Percentiles rank a stretch among this genome's conserved stretches.
Conservation (phyloP, 768 basidiomycete genomes). For the Psilocybe cubensis region DNA sequence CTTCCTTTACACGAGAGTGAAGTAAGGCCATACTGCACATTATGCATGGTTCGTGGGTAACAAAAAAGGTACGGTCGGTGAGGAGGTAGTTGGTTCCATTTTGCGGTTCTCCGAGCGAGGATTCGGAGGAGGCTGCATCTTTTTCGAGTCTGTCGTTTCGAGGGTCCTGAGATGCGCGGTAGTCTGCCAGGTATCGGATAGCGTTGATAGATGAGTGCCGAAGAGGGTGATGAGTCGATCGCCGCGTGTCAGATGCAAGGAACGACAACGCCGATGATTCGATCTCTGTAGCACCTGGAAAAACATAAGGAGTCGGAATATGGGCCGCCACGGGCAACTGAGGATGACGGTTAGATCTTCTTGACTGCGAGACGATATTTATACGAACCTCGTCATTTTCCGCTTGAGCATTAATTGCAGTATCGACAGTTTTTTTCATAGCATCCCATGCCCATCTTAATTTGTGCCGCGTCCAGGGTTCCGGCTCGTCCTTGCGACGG, state of each 20-base stretch:
- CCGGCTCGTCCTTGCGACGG: constrained; percentile 64
- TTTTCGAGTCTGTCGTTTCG: neutral
- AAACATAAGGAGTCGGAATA: constrained; percentile 58
- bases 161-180: constrained; percentile 36
- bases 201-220: constrained; percentile 85
- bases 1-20: constrained; percentile 91
- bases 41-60: constrained; percentile 95
- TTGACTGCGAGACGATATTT: neutral
- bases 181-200: constrained; percentile 67
- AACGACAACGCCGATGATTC: constrained; percentile 34
- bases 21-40: constrained; percentile 98
- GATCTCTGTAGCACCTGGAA: constrained; percentile 18
- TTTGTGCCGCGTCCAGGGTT: constrained; percentile 68
- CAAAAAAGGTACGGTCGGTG: constrained; percentile 82
- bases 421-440: constrained; percentile 52
- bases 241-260: constrained; percentile 72
- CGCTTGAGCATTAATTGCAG: constrained; percentile 47
- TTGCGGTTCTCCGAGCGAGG: constrained; percentile 21
- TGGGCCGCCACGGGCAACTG: constrained; percentile 80
- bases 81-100: constrained; percentile 89
- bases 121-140: constrained; percentile 3
- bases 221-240: constrained; percentile 72
- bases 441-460: constrained; percentile 79
- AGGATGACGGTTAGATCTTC: neutral
- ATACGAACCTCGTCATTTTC: constrained; percentile 61